Conservation (phyloP, 345 rosid genomes). For the Pugionium dolabratum region DNA sequence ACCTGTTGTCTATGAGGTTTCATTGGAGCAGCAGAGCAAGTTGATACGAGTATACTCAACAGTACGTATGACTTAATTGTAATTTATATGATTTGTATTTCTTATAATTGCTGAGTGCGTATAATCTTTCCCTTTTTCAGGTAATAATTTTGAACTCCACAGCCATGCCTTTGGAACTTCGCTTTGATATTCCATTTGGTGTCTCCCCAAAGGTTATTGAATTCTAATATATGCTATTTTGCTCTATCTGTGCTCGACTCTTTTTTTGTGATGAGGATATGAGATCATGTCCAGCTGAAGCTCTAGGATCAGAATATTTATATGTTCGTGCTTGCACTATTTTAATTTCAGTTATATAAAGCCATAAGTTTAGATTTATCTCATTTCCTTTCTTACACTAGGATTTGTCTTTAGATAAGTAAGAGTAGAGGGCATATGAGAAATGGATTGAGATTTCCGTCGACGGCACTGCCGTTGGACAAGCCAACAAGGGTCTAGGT, state of each 20-base stretch:
- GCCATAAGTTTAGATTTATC: conserved; percentile 14
- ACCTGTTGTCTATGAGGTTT: conserved; percentile 93
- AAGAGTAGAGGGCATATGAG: conserved; percentile 8
- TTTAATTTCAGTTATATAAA: conserved; percentile 3
- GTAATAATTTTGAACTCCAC: conserved; percentile 78
- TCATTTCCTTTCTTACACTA: conserved; percentile 22
- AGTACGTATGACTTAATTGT: conserved; percentile 48
- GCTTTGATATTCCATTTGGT: conserved; percentile 96
- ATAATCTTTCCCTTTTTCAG: conserved; percentile 49
- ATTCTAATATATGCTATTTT: conserved; percentile 21
- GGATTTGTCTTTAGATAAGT: not conserved
- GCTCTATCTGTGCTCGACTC: conserved; percentile 14
- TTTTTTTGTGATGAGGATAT: not conserved
- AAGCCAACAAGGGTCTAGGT: conserved; percentile 21
- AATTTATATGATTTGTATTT: not conserved
- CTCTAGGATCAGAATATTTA: conserved; percentile 3
- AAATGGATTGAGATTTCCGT: conserved; percentile 10
- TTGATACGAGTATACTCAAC: conserved; percentile 84
- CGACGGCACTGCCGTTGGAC: conserved; percentile 13
- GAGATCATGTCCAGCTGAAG: conserved; percentile 3
- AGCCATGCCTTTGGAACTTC: conserved; percentile 75
- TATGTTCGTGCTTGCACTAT: conserved; percentile 15
- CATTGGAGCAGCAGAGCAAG: conserved; percentile 80
- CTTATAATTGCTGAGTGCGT: conserved; percentile 26
- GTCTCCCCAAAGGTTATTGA: conserved; percentile 78